Evolutionary conservation across 2,329 filamentous ascomycete species (phyloP).

Genomic region (Colletotrichum paranaense): DNA sequence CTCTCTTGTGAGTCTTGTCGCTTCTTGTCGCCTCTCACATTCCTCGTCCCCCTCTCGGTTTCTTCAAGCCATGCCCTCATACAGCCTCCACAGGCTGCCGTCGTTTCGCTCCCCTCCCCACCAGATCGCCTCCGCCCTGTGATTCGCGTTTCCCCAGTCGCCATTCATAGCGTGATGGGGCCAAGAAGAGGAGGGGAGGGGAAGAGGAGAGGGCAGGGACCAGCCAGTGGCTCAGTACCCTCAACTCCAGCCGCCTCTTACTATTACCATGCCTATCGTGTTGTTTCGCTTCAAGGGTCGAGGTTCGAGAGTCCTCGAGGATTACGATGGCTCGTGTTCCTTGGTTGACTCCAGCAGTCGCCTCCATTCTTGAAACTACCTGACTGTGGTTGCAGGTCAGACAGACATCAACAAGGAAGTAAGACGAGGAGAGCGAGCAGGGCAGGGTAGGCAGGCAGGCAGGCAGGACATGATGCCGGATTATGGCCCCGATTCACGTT

Average conservation of each 20-base stretch:
- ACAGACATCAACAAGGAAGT: constrained; percentile 1
- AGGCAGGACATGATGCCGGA: neutral
- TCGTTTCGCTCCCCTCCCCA: constrained; percentile 33
- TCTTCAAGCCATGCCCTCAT: constrained; percentile 14
- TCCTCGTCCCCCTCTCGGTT: constrained; percentile 21
- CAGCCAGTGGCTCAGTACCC: neutral
- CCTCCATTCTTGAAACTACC: neutral
- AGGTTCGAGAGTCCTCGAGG: constrained; percentile 23
- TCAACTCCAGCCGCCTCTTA: constrained; percentile 29
- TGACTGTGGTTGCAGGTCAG: neutral
- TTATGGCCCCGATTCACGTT: constrained; percentile 17
- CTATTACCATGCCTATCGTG: constrained; percentile 21
- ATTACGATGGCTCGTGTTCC: constrained; percentile 27
- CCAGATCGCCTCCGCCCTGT: constrained; percentile 33
- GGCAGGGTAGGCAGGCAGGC: neutral
- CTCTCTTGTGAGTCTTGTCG: constrained; percentile 13
- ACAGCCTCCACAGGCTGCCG: constrained; percentile 30
- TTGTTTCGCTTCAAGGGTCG: constrained; percentile 24
- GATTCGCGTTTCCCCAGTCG: constrained; percentile 35
- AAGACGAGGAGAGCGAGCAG: constrained; percentile 1
- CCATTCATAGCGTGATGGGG: constrained; percentile 22
- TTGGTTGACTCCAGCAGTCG: constrained; percentile 18
- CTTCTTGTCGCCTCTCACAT: constrained; percentile 3
- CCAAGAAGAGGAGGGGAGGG: constrained; percentile 24
- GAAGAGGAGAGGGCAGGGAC: constrained; percentile 17